phyloP scores from a whole-genome alignment of 2,329 filamentous ascomycete genomes.

The Hypoxylon sp. region DNA sequence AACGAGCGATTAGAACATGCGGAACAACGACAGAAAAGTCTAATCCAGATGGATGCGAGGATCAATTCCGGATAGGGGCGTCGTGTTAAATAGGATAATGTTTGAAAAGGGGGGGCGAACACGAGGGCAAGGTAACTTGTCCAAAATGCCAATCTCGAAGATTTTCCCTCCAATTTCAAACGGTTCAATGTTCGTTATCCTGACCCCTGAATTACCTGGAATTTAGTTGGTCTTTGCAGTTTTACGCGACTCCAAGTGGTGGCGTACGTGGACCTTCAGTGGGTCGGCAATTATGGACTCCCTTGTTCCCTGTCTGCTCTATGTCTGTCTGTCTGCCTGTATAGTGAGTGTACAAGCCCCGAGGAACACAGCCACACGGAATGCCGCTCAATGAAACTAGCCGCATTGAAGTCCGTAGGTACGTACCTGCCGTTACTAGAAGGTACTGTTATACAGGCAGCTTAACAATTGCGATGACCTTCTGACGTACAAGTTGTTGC shows the following conservation, averaged over 20 bases:
- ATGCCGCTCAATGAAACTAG: slow-evolving; percentile 1
- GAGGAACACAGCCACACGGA: slow-evolving; percentile 16
- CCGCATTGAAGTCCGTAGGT: slow-evolving; percentile 1
- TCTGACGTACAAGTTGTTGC: slow-evolving; percentile 38
- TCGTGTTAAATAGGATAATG: slow-evolving; percentile 40
- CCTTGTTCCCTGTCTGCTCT: slow-evolving; percentile 5
- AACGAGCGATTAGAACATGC: slow-evolving; percentile 34
- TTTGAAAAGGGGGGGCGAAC: slow-evolving; percentile 35
- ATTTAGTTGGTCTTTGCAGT: slow-evolving; percentile 26
- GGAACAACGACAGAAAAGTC: slow-evolving; percentile 12
- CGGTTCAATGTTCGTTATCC: slow-evolving; percentile 24
- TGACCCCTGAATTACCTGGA: slow-evolving; percentile 24
- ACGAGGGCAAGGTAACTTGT: slow-evolving; percentile 39
- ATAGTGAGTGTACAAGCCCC: not conserved
- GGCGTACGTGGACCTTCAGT: slow-evolving; percentile 5
- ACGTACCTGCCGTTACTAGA: slow-evolving; percentile 24
- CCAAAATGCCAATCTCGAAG: slow-evolving; percentile 43
- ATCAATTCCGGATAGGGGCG: slow-evolving; percentile 41
- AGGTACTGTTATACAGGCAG: slow-evolving; percentile 25
- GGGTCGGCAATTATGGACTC: slow-evolving; percentile 28
- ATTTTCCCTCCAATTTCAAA: slow-evolving; percentile 47
- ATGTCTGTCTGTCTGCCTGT: too few relatives aligned
- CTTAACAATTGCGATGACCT: slow-evolving; percentile 9
- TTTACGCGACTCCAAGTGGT: slow-evolving; percentile 21
- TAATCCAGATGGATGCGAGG: slow-evolving; percentile 26